Conservation (phyloP, 2,329 filamentous ascomycete genomes). For the Penicillium sp. region DNA sequence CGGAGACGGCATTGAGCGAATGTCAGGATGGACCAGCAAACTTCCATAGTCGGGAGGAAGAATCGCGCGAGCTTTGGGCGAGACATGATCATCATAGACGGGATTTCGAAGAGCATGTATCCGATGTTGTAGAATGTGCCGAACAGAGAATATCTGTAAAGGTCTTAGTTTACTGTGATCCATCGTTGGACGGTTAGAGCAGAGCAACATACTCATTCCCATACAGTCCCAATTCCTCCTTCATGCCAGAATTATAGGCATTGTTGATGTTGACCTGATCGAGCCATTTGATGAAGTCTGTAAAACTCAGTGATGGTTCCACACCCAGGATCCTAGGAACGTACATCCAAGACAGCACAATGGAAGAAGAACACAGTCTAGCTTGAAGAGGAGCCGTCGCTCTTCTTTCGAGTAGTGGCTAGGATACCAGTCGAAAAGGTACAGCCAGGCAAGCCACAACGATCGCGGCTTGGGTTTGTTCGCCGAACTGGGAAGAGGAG, state of each 20-base stretch:
- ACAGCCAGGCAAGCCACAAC: constrained; percentile 22
- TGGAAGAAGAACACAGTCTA: constrained; percentile 20
- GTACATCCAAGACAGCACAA: constrained; percentile 22
- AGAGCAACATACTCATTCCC: constrained; percentile 26
- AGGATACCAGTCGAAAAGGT: constrained; percentile 24
- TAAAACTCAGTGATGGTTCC: constrained; percentile 30
- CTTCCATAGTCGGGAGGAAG: constrained; percentile 29
- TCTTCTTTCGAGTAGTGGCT: constrained; percentile 21
- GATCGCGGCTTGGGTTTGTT: constrained; percentile 18
- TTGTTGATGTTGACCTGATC: constrained; percentile 54
- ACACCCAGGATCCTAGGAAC: not conserved
- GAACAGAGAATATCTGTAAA: constrained; percentile 19
- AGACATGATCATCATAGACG: constrained; percentile 26
- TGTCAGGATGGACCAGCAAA: constrained; percentile 33
- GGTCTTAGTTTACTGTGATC: not conserved
- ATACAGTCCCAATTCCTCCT: constrained; percentile 33
- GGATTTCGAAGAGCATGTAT: constrained; percentile 26
- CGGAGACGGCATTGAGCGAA: constrained; percentile 30
- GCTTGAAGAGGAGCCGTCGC: constrained; percentile 18
- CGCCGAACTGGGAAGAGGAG: constrained; percentile 10
- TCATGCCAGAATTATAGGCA: constrained; percentile 45
- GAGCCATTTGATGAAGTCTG: constrained; percentile 51
- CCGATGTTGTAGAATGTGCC: constrained; percentile 27
- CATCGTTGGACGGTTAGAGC: no score
- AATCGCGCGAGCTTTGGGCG: constrained; percentile 25